These are phyloP conservation scores for Phalaenopsis aphrodite DNA, from an alignment of 106 monocot species.

Conservation along the genomic window DNA sequence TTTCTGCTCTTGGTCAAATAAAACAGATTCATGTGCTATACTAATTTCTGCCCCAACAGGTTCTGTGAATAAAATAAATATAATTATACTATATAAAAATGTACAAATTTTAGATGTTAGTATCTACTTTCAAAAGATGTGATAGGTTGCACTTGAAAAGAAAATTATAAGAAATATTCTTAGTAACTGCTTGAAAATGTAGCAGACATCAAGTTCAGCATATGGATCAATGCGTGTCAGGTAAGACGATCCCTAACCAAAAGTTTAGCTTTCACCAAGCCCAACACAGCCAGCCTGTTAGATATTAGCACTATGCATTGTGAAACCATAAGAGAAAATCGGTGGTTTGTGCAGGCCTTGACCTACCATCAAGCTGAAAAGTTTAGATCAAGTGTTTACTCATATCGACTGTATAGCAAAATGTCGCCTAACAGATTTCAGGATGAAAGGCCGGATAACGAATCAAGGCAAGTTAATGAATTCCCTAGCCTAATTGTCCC, in stretches of 20 bases:
- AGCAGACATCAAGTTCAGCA: not conserved
- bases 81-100: conserved; percentile 1
- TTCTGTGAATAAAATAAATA: conserved; percentile 35
- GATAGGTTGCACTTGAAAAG: not conserved
- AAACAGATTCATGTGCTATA: conserved; percentile 51
- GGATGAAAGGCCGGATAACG: too few species aligned
- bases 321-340: not conserved
- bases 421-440: too few species aligned
- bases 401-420: too few species aligned
- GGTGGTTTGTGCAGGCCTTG: not conserved
- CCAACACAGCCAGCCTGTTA: not conserved
- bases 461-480: too few species aligned
- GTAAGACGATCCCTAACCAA: not conserved
- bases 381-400: not conserved
- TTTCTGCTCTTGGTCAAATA: conserved; percentile 32
- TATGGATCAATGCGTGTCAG: not conserved
- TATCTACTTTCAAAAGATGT: not conserved
- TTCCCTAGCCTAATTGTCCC: too few species aligned
- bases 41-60: conserved; percentile 75
- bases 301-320: not conserved
- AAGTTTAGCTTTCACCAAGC: not conserved
- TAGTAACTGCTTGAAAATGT: not conserved
- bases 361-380: not conserved
- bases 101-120: not conserved
- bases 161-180: not conserved